phyloP scores from a whole-genome alignment of 2,329 filamentous ascomycete species.

The Annulohypoxylon truncatum region DNA sequence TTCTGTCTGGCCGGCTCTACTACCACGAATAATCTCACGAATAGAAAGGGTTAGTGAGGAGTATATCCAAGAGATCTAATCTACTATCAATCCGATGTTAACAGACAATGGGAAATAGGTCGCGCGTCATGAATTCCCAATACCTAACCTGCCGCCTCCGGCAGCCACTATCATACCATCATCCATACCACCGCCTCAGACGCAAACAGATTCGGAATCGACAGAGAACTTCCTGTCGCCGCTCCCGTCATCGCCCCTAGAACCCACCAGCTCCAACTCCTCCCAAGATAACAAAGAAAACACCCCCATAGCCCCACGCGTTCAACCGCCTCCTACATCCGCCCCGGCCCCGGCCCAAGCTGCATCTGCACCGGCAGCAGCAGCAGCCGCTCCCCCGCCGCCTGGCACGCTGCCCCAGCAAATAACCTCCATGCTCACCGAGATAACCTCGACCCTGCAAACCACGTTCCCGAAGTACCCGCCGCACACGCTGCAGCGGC shows the following conservation, averaged over 20 bases:
- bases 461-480: slow-evolving; percentile 78
- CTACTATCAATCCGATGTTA: slow-evolving; percentile 8
- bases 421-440: slow-evolving; percentile 70
- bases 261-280: slow-evolving; percentile 51
- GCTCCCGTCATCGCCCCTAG: slow-evolving; percentile 58
- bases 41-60: slow-evolving; percentile 62
- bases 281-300: slow-evolving; percentile 78
- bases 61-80: background rate
- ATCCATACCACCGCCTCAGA: slow-evolving; percentile 49
- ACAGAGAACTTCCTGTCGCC: slow-evolving; percentile 59
- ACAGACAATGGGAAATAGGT: slow-evolving; percentile 64
- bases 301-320: slow-evolving; percentile 46
- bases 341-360: slow-evolving; percentile 50
- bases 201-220: slow-evolving; percentile 52
- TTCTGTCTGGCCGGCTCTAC: slow-evolving; percentile 54
- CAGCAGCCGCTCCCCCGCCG: slow-evolving; percentile 45
- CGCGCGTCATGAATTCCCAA: slow-evolving; percentile 78
- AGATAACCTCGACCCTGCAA: slow-evolving; percentile 70
- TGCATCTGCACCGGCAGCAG: background rate
- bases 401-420: slow-evolving; percentile 69
- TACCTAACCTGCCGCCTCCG: slow-evolving; percentile 65
- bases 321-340: slow-evolving; percentile 51
- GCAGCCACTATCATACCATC: slow-evolving; percentile 42
- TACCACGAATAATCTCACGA: slow-evolving; percentile 52
- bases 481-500: slow-evolving; percentile 91